Evolutionary conservation across 768 basidiomycete species (phyloP).

Genomic region (Termitomyces bulborhizus): DNA sequence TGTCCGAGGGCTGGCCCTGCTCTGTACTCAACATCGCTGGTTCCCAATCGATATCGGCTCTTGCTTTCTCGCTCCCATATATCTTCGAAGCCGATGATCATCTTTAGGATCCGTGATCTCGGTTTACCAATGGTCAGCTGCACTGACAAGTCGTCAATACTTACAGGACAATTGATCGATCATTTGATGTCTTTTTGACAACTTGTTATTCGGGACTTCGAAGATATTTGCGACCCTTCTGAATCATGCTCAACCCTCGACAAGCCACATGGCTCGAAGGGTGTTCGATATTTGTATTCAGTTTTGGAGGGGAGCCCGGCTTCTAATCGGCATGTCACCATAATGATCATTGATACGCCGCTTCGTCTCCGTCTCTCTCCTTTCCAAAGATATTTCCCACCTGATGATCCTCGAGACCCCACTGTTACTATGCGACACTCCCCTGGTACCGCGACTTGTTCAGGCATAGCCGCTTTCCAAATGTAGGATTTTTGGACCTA

Average conservation of each 20-base stretch:
- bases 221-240: not conserved
- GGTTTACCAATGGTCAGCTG: not conserved
- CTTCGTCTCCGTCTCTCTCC: not conserved
- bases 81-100: not conserved
- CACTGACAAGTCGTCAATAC: not conserved
- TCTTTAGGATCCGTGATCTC: not conserved
- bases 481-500: not conserved
- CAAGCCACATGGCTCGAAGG: not conserved
- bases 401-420: not conserved
- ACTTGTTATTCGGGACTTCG: slow-evolving; percentile 4
- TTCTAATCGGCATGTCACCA: slow-evolving; percentile 11
- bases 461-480: not conserved
- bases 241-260: not conserved
- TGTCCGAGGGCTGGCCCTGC: no score
- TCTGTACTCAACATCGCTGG: no score
- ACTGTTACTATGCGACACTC: not conserved
- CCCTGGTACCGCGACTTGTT: not conserved
- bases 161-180: not conserved
- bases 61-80: not conserved
- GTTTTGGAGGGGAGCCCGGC: slow-evolving; percentile 1
- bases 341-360: not conserved
- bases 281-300: not conserved
- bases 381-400: not conserved
- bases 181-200: slow-evolving; percentile 7
- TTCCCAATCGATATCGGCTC: not conserved